Base-by-base conservation (phyloP, 306 rosid genomes). In the Alnus rubra region DNA sequence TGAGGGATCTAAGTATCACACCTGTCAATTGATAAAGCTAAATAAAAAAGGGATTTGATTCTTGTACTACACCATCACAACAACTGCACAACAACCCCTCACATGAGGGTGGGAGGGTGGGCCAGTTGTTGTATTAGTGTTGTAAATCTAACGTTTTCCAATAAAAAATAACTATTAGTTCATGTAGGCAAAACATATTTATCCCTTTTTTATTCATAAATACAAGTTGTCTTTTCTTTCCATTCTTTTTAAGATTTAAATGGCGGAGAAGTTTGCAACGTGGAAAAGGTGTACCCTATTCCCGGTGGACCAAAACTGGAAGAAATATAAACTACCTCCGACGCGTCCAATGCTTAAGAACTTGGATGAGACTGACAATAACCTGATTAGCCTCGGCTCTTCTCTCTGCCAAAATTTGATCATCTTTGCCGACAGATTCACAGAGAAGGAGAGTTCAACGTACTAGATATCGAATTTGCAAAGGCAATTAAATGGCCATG, bases 401-500 rank as follows among this genome's bases (percentile, higher is more conserved):
- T 7, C 2, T 72, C 11, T 3, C 12, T 13, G 11, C 45, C 63
- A 2, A 35, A 15, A 10, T 51, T 50, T 14, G 30, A 16, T 7
- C 31, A 39, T 31, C 28, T 39, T 67, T 16, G 71, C 31, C 3
- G 31, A 16, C 4, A 23, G 33, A 28, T 30, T n/a, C 28, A 9
- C 35, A 28, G 35, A 13, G 58, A 31, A 6, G 49, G 28, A 52
- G 45, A 42, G 42, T 77, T 67, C 55, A 14, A 45, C 65, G 63
- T 76, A 1, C 28, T 47, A 12, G 48, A 37, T n/a, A 19, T 62
- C 33, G 1, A 7, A 28, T 35, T 19, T 49, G 73, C 58, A 30
- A 39, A 67, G 23, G 44, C 5, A 48, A 49, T 39, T 13, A 1
- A 69, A 76, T 81, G 89, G 74, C 87, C 45, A 68, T 76, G 77